Evolutionary conservation across 148 eudicot species (phyloP).

Genomic region (Polygonum aviculare): DNA sequence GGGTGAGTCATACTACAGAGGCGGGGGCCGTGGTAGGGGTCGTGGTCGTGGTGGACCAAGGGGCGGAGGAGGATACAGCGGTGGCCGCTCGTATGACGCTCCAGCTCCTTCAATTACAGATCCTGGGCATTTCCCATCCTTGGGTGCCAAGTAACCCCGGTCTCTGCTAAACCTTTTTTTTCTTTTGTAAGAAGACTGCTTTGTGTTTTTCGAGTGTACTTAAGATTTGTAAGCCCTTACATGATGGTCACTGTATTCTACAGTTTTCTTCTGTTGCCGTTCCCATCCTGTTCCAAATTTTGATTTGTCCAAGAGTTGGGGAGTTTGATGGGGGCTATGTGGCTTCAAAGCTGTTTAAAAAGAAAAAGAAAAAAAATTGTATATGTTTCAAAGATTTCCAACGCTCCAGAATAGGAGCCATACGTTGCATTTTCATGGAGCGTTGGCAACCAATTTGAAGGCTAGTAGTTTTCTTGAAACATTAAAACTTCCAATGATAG

Average conservation of each 20-base stretch:
- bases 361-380: background rate
- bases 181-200: background rate
- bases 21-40: slow-evolving; percentile 48
- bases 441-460: background rate
- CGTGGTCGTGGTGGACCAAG: slow-evolving; percentile 22
- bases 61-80: slow-evolving; percentile 29
- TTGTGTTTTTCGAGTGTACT: background rate
- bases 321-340: background rate
- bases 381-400: background rate
- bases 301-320: background rate
- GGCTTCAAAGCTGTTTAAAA: background rate
- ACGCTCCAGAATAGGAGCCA: background rate
- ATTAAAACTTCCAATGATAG: background rate
- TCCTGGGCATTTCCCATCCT: slow-evolving; percentile 61
- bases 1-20: slow-evolving; percentile 28
- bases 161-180: background rate
- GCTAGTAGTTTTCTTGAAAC: background rate
- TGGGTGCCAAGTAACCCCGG: slow-evolving; percentile 54
- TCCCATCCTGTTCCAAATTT: background rate
- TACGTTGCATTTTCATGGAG: background rate
- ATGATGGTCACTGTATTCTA: background rate
- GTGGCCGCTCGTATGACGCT: slow-evolving; percentile 23
- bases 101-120: slow-evolving; percentile 41
- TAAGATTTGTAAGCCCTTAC: background rate
- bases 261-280: slow-evolving; percentile 4